These are phyloP conservation scores for Pharus latifolius DNA, from an alignment of 176 grass and related monocot species.

Conservation along the genomic window DNA sequence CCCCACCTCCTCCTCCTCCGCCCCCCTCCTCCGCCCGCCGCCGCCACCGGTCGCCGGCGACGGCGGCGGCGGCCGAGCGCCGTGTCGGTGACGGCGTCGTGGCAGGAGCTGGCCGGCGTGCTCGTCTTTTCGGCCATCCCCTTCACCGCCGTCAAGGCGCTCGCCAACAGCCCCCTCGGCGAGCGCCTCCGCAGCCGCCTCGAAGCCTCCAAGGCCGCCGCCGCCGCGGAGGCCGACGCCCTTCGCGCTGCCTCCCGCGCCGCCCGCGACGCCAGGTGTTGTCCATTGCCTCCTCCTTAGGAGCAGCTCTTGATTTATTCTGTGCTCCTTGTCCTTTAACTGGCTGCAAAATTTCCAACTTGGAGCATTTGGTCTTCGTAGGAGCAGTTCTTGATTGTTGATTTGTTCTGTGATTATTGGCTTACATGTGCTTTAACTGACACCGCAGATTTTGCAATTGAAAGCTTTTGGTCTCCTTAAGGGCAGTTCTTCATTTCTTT, in stretches of 20 bases:
- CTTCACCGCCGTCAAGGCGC: conserved; percentile 84
- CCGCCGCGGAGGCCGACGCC: conserved; percentile 39
- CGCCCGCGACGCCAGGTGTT: conserved; percentile 55
- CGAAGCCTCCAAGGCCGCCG: conserved; percentile 47
- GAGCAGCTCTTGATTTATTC: background rate
- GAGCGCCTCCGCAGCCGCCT: conserved; percentile 51
- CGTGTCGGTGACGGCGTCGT: conserved; percentile 15
- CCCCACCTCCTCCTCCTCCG: background rate
- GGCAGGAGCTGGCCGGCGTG: conserved; percentile 84
- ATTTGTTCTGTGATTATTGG: too few species aligned
- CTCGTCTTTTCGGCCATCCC: conserved; percentile 82
- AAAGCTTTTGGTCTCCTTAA: too few species aligned
- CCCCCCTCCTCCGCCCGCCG: background rate
- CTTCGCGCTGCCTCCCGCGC: conserved; percentile 31
- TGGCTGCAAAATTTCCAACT: too few species aligned
- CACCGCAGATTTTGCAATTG: too few species aligned
- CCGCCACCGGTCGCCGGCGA: background rate
- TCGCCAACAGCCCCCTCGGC: conserved; percentile 70
- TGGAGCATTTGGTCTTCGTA: too few species aligned
- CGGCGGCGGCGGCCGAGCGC: background rate
- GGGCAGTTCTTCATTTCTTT: too few species aligned
- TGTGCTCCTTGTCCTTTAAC: too few species aligned
- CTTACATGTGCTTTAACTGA: too few species aligned
- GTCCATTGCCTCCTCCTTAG: too few species aligned
- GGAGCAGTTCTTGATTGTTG: too few species aligned